Conservation (phyloP, 2,329 filamentous ascomycete species). For the Fonsecaea pedrosoi region DNA sequence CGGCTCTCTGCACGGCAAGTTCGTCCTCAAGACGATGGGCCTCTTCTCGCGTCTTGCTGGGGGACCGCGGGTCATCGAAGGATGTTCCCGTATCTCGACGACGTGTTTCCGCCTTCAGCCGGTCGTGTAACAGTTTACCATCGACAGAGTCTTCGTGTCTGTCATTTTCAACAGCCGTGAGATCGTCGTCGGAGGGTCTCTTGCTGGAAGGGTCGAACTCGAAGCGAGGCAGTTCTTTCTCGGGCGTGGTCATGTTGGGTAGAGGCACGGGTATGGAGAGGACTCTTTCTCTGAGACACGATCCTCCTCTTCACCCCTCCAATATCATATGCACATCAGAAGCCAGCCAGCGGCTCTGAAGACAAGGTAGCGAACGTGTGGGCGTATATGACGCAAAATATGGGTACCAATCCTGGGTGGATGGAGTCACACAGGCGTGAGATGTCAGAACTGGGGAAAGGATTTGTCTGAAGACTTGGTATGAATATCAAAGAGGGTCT, state of each 20-base stretch:
- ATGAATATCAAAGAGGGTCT: background rate
- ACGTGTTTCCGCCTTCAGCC: constrained; percentile 56
- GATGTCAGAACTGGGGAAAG: constrained; percentile 2
- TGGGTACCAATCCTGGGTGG: background rate
- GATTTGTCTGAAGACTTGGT: background rate
- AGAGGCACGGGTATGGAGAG: background rate
- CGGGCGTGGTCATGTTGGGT: constrained; percentile 46
- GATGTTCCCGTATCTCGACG: constrained; percentile 45
- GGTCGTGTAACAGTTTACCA: constrained; percentile 46
- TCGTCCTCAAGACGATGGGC: constrained; percentile 70
- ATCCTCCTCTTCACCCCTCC: constrained; percentile 10
- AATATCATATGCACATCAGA: constrained; percentile 7
- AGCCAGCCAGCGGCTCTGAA: constrained; percentile 28
- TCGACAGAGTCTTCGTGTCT: constrained; percentile 45
- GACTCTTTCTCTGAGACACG: background rate
- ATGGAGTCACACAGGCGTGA: background rate
- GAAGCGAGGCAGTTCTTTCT: constrained; percentile 42
- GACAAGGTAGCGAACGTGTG: constrained; percentile 19
- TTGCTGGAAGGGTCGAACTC: constrained; percentile 39
- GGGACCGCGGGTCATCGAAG: constrained; percentile 51
- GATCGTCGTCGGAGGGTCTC: constrained; percentile 40
- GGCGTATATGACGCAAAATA: constrained; percentile 19
- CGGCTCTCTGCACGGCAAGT: constrained; percentile 68
- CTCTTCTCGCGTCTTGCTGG: constrained; percentile 65
- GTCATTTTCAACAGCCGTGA: constrained; percentile 40